Evolutionary conservation across 2,329 filamentous ascomycete species (phyloP).

Genomic region (Teratosphaeria viscida): DNA sequence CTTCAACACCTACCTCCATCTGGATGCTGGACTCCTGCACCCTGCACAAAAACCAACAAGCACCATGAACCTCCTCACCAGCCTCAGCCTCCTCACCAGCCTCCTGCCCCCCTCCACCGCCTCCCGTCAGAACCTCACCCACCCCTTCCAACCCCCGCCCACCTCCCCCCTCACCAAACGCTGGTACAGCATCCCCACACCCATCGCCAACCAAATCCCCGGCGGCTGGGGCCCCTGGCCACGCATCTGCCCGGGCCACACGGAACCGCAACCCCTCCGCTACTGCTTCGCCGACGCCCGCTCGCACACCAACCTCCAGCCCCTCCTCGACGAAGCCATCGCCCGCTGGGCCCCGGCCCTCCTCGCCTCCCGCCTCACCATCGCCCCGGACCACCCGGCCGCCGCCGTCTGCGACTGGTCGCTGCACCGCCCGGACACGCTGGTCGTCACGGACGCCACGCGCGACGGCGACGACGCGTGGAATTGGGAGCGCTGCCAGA

Average conservation of each 20-base stretch:
- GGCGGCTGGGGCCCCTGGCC: constrained; percentile 12
- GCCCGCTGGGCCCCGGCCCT: constrained; percentile 11
- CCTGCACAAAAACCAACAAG: not conserved
- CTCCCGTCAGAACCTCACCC: not conserved
- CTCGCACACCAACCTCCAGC: constrained; percentile 9
- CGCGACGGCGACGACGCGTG: constrained; percentile 7
- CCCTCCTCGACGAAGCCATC: constrained; percentile 7
- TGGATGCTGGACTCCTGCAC: not conserved
- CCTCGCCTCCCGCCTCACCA: constrained; percentile 3
- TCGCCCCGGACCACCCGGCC: constrained; percentile 7
- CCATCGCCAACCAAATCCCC: not conserved
- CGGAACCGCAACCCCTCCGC: constrained; percentile 6
- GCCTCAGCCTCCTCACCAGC: not conserved
- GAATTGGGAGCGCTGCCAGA: constrained; percentile 9
- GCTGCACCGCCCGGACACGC: constrained; percentile 5
- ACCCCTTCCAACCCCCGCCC: not conserved
- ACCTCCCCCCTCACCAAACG: constrained; percentile 2
- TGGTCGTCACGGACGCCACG: constrained; percentile 12
- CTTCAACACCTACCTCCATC: not conserved
- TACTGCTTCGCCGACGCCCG: constrained; percentile 14
- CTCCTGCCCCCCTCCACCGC: not conserved
- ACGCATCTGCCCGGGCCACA: constrained; percentile 2
- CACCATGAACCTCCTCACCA: not conserved
- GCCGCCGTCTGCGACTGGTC: not conserved
- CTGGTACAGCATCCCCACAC: constrained; percentile 7